Base-by-base conservation (phyloP, 192 early-diverging fungal species). In the Ambispora gerdemannii region DNA sequence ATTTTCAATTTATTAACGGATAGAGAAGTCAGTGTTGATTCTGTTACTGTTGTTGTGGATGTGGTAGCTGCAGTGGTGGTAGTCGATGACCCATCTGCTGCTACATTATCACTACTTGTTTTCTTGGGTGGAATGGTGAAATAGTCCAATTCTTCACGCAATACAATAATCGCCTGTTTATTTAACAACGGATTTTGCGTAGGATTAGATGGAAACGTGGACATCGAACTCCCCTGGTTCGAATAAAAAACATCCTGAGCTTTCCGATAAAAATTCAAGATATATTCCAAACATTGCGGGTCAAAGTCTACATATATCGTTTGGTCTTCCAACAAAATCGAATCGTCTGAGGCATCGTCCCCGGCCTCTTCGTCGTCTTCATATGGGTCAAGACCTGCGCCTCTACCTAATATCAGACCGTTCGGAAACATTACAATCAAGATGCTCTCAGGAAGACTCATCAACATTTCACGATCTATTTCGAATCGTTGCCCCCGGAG, bases 91-190 rank as follows among this genome's bases (percentile, higher is more conserved):
- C 11, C 7, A n/a, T 53, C 51, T 17, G 61, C 35, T 13, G 36
- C 47, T 28, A 59, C 11, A 49, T 35, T 34, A 73, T 19, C 25
- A 17, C 31, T 62, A 56, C 52, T 59, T 17, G 36, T 72, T 8
- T 55, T n/a, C 67, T 77, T 77, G 25, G 79, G 79, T 55, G 79
- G 79, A 35, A 86, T 78, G 19, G 86, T 83, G 81, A 89, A 92
- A 67, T 88, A 92, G 70, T 92, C 91, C 52, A 92, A 77, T 67
- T 91, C 89, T 72, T 92, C 91, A 36, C 91, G 81, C 49, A 92
- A 72, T 24, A 90, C 89, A 71, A 92, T 88, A 55, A 92, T 84
- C 17, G 86, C 85, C 47, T 84, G 86, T 36, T 88, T 88, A 64
- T 77, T 78, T 31, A 81, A 49, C 4, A 84, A 64, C 7, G 82